These are phyloP conservation scores for Orychophragmus violaceus DNA, from an alignment of 345 rosid species.

Conservation along the genomic window DNA sequence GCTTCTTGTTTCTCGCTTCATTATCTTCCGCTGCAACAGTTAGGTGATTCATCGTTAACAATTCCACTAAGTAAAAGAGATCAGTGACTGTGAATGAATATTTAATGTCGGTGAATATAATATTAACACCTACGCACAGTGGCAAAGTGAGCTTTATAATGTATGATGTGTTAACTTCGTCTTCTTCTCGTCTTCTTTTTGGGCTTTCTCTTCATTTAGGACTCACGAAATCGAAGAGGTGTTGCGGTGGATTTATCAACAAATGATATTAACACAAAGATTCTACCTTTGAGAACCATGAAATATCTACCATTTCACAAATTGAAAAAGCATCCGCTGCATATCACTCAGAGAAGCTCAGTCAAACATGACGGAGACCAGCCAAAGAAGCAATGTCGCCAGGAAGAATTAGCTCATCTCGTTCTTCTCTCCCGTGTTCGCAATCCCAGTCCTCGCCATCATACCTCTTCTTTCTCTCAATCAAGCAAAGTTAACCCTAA, in stretches of 20 bases:
- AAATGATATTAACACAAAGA: constrained; percentile 78
- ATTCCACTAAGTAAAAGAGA: background rate
- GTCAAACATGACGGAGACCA: constrained; percentile 67
- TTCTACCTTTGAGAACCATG: constrained; percentile 61
- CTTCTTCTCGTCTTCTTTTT: no score
- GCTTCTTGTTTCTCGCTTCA: constrained; percentile 60
- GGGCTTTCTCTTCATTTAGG: no score
- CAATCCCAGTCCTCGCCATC: no score
- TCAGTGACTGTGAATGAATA: background rate
- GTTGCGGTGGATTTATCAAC: no score
- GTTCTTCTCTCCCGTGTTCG: constrained; percentile 24
- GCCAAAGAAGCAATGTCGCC: constrained; percentile 82
- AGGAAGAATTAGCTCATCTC: constrained; percentile 51
- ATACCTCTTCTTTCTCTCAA: no score
- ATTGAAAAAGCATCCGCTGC: constrained; percentile 63
- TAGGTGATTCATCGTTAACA: background rate
- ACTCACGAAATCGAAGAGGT: no score
- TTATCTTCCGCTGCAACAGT: constrained; percentile 74
- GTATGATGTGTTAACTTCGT: no score
- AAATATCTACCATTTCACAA: constrained; percentile 54
- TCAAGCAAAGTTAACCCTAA: no score
- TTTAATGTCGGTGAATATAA: background rate
- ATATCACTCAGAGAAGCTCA: constrained; percentile 47
- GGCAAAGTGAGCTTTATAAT: background rate
- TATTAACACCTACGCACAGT: constrained; percentile 5